Conservation (phyloP, 352 stramenopile genomes). For the Phytophthora vignae region DNA sequence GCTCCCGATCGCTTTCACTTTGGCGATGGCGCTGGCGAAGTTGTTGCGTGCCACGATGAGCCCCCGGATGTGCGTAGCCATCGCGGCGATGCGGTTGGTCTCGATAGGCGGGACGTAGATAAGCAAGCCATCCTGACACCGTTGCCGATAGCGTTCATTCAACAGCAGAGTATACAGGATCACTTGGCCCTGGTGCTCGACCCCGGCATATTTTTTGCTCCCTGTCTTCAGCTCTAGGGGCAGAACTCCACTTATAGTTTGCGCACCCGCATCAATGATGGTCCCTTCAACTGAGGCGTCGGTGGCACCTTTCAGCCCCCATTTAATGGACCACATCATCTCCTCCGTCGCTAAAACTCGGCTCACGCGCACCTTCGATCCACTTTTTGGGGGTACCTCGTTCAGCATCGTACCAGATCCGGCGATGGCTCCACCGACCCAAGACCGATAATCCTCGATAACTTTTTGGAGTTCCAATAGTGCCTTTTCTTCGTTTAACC, state of each 20-base stretch:
- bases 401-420: conserved; percentile 50
- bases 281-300: conserved; percentile 73
- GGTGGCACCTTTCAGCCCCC: conserved; percentile 81
- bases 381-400: conserved; percentile 29
- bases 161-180: conserved; percentile 90
- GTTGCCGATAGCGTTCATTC: conserved; percentile 77
- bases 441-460: conserved; percentile 61
- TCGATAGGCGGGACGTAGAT: conserved; percentile 80
- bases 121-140: conserved; percentile 67
- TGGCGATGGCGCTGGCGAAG: conserved; percentile 67
- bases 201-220: conserved; percentile 61
- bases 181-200: conserved; percentile 86
- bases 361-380: conserved; percentile 44
- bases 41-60: conserved; percentile 79
- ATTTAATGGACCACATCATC: conserved; percentile 89
- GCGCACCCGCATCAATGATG: conserved; percentile 31
- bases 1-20: conserved; percentile 63
- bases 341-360: conserved; percentile 80
- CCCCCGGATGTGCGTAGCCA: conserved; percentile 64
- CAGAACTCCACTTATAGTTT: conserved; percentile 43
- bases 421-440: conserved; percentile 45
- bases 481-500: conserved; percentile 63
- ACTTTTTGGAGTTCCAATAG: conserved; percentile 66
- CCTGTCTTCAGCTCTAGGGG: conserved; percentile 92
- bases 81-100: conserved; percentile 68